These are phyloP conservation scores for Osmanthus fragrans DNA, from an alignment of 257 asterid species.

Conservation along the genomic window DNA sequence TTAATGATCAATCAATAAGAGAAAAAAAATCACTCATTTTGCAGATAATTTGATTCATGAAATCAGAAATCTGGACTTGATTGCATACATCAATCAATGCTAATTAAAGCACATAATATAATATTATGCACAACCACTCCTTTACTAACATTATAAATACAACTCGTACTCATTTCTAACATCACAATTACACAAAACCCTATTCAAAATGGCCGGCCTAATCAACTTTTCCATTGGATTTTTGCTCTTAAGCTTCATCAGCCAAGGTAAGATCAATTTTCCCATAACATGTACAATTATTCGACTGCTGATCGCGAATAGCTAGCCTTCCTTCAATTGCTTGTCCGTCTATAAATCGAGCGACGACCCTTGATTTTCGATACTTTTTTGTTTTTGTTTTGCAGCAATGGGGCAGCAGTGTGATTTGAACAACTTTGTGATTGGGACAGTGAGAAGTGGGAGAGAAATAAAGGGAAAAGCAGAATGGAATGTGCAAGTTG, in stretches of 20 bases:
- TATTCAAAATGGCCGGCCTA: neutral
- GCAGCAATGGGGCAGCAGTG: slow-evolving; percentile 10
- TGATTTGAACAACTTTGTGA: slow-evolving; percentile 22
- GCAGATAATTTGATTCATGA: neutral
- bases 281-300: neutral
- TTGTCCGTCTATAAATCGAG: neutral
- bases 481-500: slow-evolving; percentile 25
- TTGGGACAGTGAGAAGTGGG: slow-evolving; percentile 28
- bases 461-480: slow-evolving; percentile 11
- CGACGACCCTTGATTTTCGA: neutral
- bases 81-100: neutral
- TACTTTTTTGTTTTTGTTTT: neutral
- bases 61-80: neutral
- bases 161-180: neutral
- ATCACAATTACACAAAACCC: neutral
- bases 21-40: neutral
- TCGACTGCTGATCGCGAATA: neutral
- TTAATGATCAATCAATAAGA: too few relatives aligned
- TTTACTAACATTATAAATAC: neutral
- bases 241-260: neutral
- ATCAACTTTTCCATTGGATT: neutral
- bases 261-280: neutral
- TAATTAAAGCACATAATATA: neutral
- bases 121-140: neutral
- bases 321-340: neutral